Percentiles rank a stretch among this genome's conserved stretches.
Evolutionary conservation across 768 basidiomycete species (phyloP).

Genomic region (Pulveroboletus frians): DNA sequence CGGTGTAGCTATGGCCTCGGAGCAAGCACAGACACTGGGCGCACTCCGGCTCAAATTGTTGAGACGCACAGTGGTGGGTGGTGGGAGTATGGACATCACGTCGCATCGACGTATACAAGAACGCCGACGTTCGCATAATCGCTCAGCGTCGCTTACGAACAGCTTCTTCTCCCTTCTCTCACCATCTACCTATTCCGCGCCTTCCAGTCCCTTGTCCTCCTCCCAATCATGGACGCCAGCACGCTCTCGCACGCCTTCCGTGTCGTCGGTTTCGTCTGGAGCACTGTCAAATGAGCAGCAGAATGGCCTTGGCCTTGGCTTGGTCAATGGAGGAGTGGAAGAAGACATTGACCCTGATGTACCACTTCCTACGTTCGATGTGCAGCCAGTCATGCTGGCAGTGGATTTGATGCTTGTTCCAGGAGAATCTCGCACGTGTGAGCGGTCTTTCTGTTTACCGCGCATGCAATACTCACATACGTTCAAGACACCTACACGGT

Average conservation of each 20-base stretch:
- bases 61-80: constrained; percentile 43
- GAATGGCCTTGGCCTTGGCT: constrained; percentile 30
- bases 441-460: background rate
- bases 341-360: constrained; percentile 56
- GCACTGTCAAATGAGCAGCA: constrained; percentile 2
- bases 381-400: constrained; percentile 81
- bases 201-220: constrained; percentile 18
- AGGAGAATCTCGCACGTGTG: constrained; percentile 84
- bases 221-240: constrained; percentile 23
- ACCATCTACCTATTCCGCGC: constrained; percentile 30
- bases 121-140: constrained; percentile 37
- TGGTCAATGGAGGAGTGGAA: constrained; percentile 23
- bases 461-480: background rate
- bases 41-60: constrained; percentile 47
- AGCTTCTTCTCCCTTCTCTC: constrained; percentile 48
- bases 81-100: constrained; percentile 78
- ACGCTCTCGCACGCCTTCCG: constrained; percentile 18
- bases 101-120: constrained; percentile 28
- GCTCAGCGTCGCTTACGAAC: constrained; percentile 48
- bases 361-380: constrained; percentile 80
- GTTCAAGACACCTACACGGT: constrained; percentile 73
- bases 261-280: constrained; percentile 22
- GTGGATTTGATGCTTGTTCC: constrained; percentile 79
- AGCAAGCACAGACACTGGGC: constrained; percentile 43
- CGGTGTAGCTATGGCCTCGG: constrained; percentile 37